Evolutionary conservation across 202 grass and related monocot species (phyloP).

Genomic region (Zizania palustris): DNA sequence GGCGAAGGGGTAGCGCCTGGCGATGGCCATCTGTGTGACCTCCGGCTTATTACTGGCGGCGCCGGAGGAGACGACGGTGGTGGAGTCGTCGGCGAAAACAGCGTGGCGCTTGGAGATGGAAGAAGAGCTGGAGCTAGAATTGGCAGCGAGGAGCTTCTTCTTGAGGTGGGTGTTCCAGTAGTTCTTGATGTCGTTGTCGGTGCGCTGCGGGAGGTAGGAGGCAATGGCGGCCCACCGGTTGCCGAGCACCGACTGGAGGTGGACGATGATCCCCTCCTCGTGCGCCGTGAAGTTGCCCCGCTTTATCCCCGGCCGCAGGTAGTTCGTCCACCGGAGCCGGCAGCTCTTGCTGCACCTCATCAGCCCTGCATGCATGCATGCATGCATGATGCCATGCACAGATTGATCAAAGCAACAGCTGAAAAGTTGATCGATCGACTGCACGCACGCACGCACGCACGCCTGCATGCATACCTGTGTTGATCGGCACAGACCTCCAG

Average conservation of each 20-base stretch:
- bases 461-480: conserved; percentile 31
- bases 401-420: no score
- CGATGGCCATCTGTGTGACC: conserved; percentile 19
- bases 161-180: conserved; percentile 99
- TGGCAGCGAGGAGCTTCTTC: conserved; percentile 60
- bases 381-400: no score
- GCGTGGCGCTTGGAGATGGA: neutral
- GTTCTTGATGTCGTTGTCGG: conserved; percentile 98
- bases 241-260: conserved; percentile 87
- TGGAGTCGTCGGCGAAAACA: neutral
- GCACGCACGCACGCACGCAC: no score
- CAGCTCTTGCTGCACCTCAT: conserved; percentile 97
- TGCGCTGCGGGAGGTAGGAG: conserved; percentile 85
- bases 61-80: neutral
- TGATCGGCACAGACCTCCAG: conserved; percentile 80
- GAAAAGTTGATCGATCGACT: no score
- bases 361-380: conserved; percentile 37
- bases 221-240: conserved; percentile 96
- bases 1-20: neutral
- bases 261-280: conserved; percentile 81
- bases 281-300: conserved; percentile 80
- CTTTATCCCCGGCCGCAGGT: conserved; percentile 84
- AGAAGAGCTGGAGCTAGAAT: neutral
- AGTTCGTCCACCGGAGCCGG: conserved; percentile 92
- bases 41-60: conserved; percentile 9